Base-by-base conservation (phyloP, 345 rosid genomes). In the Acer yangbiense region DNA sequence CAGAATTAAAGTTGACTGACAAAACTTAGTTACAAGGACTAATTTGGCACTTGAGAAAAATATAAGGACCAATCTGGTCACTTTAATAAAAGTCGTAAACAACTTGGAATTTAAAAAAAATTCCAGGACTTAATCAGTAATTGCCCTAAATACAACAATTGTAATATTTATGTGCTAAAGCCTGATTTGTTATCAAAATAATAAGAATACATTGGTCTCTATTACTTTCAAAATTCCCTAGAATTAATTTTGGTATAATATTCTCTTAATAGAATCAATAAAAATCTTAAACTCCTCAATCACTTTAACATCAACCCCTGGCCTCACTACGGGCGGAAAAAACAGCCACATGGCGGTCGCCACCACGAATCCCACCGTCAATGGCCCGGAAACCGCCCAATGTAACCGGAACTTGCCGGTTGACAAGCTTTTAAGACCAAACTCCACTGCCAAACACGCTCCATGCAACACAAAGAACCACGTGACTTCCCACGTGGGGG, bases 401-500 rank as follows among this genome's bases (percentile, higher is more conserved):
- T 48, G 84, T 72, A 83, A 50, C 71, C 44, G 46, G 80, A 77
- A 78, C 68, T 35, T 65, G 17, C 68, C 69, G 7, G n/a, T 54
- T 12, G 75, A 1, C 72, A 11, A 25, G 57, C 71, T 78, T 80
- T 82, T 86, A 13, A 79, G 48, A 2, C 50, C 85, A 8, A 77
- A 23, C 77, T 87, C 89, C 32, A n/a, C 77, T 1, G 68, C 79
- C 48, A 83, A 43, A 17, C 82, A 87, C 39, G 74, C 68, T 16
- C 89, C 89, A 35, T 87, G 86, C 21, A 87, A 17, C 12, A 77
- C 68, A 48, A 85, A 87, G 82, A 84, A 87, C 48, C 60, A 69
- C 16, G 80, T 80, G 54, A 82, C 81, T 10, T 87, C 87, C 61
- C 88, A 80, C 7, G 87, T 79, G 8, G 88, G 88, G 8, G 6